Conservation (phyloP, 2,329 filamentous ascomycete species). For the Ceratocystis albifundus region DNA sequence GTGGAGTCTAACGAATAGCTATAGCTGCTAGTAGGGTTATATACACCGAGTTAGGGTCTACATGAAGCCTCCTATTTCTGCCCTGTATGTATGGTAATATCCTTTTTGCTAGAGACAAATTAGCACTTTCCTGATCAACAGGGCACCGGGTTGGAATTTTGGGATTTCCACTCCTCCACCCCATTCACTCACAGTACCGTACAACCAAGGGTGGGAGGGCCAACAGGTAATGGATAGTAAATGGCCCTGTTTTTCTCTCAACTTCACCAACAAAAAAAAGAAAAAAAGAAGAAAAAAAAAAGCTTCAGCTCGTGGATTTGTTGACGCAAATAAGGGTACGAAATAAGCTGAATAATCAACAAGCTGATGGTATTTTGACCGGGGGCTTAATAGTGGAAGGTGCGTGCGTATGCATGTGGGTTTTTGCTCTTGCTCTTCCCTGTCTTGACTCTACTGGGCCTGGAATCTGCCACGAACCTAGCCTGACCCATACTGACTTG, state of each 20-base stretch:
- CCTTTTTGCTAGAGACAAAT: not conserved
- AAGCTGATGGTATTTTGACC: not conserved
- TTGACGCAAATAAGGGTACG: not conserved
- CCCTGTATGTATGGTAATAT: not conserved
- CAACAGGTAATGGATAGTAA: no score
- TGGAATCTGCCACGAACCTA: not conserved
- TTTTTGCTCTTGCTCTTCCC: not conserved
- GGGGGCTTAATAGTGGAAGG: constrained; percentile 12
- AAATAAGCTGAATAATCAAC: not conserved
- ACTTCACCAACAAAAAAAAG: not conserved
- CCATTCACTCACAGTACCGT: not conserved
- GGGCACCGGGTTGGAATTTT: not conserved
- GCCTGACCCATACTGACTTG: no score
- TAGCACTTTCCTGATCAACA: not conserved
- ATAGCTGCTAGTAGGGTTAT: not conserved
- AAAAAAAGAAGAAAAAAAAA: no score
- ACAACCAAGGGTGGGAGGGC: no score
- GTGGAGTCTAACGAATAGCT: not conserved
- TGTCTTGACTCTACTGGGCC: not conserved
- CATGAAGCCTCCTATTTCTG: not conserved
- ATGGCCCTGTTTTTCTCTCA: no score
- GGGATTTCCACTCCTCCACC: not conserved
- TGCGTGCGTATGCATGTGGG: not conserved
- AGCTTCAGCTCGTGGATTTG: not conserved
- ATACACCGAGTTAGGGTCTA: not conserved